Percentiles rank a stretch among this genome's conserved stretches.
phyloP scores from a whole-genome alignment of 2,329 filamentous ascomycete species.

The Thermothelomyces thermophilus region DNA sequence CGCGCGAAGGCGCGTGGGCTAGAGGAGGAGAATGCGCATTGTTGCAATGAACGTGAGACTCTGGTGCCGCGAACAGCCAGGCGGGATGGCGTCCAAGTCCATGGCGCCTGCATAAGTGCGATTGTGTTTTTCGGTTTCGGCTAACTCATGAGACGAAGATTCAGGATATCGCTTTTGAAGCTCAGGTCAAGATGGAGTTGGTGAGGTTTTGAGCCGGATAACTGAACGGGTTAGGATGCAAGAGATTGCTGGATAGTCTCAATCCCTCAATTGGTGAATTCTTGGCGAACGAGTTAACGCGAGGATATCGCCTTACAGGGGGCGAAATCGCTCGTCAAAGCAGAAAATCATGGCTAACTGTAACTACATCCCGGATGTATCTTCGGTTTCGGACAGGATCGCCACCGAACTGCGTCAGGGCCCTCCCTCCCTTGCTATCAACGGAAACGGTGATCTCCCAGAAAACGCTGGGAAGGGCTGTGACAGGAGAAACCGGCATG shows the following conservation, averaged over 20 bases:
- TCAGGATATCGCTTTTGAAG: background rate
- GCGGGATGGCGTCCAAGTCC: slow-evolving; percentile 5
- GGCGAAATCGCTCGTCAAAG: too few species aligned
- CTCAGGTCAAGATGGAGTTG: background rate
- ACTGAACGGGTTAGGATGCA: background rate
- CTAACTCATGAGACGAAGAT: background rate
- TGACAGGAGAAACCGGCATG: too few species aligned
- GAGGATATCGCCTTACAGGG: too few species aligned
- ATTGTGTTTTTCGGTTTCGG: background rate
- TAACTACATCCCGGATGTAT: too few species aligned
- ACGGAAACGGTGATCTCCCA: too few species aligned
- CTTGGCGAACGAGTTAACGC: background rate
- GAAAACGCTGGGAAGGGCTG: too few species aligned
- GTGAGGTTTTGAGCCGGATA: background rate
- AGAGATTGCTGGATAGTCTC: background rate
- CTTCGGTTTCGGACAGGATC: too few species aligned
- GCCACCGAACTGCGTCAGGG: too few species aligned
- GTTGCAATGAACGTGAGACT: background rate
- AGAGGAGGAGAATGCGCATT: background rate
- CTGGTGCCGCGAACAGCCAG: slow-evolving; percentile 1
- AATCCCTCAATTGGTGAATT: background rate
- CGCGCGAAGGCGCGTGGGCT: background rate
- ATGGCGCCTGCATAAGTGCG: slow-evolving; percentile 11
- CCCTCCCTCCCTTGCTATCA: too few species aligned
- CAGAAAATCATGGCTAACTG: too few species aligned